Evolutionary conservation across 2,329 filamentous ascomycete genomes (phyloP).

Genomic region (Chrysoporthe cubensis): DNA sequence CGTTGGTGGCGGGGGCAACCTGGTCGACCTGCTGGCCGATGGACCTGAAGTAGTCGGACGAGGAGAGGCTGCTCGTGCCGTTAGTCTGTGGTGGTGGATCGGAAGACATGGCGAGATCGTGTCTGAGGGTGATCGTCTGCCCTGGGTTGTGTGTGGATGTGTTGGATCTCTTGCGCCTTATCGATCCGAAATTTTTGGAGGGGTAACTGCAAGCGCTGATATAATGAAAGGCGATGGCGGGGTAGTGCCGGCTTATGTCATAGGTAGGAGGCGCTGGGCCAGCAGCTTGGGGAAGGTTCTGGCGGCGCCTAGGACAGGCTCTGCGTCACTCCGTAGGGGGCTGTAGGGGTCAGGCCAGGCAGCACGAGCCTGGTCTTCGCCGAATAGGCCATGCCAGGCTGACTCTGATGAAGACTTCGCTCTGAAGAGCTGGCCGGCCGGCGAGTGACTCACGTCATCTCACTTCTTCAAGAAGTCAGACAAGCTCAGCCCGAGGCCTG

Average conservation of each 20-base stretch:
- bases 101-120: conserved; percentile 22
- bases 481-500: conserved; percentile 53
- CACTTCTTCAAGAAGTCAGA: conserved; percentile 56
- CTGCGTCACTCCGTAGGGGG: too few species aligned
- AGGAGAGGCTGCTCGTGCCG: conserved; percentile 39
- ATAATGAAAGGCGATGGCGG: conserved; percentile 37
- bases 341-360: too few species aligned
- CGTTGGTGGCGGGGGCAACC: conserved; percentile 47
- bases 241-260: conserved; percentile 41
- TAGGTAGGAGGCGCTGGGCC: conserved; percentile 28
- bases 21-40: conserved; percentile 65
- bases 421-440: background rate
- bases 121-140: background rate
- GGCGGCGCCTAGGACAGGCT: conserved; percentile 4
- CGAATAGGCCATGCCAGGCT: too few species aligned
- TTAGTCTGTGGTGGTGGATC: conserved; percentile 40
- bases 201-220: conserved; percentile 36
- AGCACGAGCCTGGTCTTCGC: too few species aligned
- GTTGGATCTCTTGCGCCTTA: background rate
- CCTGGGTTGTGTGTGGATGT: background rate
- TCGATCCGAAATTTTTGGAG: conserved; percentile 41
- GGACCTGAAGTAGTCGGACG: conserved; percentile 62
- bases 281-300: conserved; percentile 35
- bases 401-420: background rate
- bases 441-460: conserved; percentile 8